Evolutionary conservation across 805 yeast species (phyloP).

Genomic region (Metschnikowia vanudenii): DNA sequence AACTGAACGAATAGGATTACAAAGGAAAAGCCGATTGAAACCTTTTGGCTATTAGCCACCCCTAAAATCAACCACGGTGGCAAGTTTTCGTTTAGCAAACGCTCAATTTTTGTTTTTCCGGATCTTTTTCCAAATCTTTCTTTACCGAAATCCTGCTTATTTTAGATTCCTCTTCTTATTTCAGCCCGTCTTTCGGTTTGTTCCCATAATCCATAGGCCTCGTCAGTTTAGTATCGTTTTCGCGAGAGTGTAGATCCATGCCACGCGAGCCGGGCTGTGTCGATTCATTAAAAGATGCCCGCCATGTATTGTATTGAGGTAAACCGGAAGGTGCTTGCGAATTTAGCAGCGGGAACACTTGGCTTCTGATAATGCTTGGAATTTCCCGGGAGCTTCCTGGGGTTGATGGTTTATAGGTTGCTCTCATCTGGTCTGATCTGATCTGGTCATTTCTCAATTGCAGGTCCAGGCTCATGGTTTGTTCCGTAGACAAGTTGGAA

Average conservation of each 20-base stretch:
- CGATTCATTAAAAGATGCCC: not conserved
- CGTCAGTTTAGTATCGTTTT: conserved; percentile 2
- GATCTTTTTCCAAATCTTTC: no score
- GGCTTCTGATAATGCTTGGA: not conserved
- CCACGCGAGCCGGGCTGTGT: not conserved
- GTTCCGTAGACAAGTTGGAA: not conserved
- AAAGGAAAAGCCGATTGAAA: no score
- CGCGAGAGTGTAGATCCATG: conserved; percentile 3
- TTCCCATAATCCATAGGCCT: not conserved
- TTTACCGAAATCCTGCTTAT: no score
- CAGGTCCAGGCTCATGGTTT: no score
- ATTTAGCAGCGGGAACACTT: not conserved
- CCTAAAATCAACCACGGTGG: no score
- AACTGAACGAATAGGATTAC: no score
- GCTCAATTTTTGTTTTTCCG: no score
- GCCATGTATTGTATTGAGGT: conserved; percentile 4
- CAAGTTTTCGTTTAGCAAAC: no score
- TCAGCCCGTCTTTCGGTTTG: not conserved
- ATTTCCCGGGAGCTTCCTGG: not conserved
- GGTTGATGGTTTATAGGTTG: not conserved
- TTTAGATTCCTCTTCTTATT: not conserved
- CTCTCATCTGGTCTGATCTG: not conserved
- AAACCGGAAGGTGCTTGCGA: not conserved
- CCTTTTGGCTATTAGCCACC: no score
- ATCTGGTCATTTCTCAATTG: no score